phyloP scores from a whole-genome alignment of 163 green algal species.

The Scenedesmus sp. region DNA sequence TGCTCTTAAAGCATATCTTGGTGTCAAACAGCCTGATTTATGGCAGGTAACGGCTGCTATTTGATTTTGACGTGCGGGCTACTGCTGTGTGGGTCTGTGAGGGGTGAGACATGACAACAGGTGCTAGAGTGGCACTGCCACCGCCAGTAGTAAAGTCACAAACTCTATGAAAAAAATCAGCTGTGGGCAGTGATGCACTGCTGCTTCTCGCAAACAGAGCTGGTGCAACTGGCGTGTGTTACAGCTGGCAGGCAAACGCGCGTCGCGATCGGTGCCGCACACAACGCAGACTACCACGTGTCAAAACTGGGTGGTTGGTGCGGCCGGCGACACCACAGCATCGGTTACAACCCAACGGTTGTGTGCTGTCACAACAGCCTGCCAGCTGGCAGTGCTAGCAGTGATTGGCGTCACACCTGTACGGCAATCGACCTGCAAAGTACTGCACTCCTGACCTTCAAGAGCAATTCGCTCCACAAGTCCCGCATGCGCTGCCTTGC shows the following conservation, averaged over 20 bases:
- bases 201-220: neutral
- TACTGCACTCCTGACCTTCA: neutral
- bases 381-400: neutral
- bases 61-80: neutral
- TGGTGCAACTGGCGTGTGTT: neutral
- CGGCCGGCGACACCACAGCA: neutral
- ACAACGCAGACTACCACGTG: neutral
- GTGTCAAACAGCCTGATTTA: neutral
- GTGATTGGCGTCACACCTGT: neutral
- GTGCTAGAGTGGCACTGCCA: neutral
- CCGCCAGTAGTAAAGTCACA: neutral
- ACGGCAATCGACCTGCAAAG: neutral
- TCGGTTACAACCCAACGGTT: neutral
- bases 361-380: neutral
- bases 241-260: neutral
- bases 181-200: neutral
- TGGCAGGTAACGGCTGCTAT: neutral
- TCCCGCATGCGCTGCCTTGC: neutral
- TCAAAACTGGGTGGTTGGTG: neutral
- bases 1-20: neutral
- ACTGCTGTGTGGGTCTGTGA: slow-evolving; percentile 7
- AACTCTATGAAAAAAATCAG: neutral
- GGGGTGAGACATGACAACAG: neutral
- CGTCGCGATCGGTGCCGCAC: neutral
- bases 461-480: neutral